Base-by-base conservation (phyloP, 495 filamentous ascomycete species). In the Parathielavia appendiculata region DNA sequence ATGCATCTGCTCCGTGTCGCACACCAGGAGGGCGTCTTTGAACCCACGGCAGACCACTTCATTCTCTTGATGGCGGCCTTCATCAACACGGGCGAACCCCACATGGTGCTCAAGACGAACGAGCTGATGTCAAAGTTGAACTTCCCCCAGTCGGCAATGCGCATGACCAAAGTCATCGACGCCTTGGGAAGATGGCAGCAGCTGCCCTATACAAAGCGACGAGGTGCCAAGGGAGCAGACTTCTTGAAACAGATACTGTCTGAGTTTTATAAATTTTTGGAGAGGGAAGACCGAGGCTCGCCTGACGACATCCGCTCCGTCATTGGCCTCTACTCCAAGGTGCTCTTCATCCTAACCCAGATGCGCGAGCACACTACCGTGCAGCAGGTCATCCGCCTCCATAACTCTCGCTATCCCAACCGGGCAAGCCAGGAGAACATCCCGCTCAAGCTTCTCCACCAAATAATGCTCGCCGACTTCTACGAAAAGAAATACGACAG, bases 391-490 rank as follows among this genome's bases (percentile, higher is more conserved):
- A 82, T 86, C 52, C 70, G 83, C 4, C 55, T 82, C 44, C 87
- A 80, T 64, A 67, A 63, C 22, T 63, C 62, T 14, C 60, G 74
- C 16, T 69, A 76, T 49, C 66, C 71, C 36, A 7, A 61, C 50
- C 50, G 71, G 59, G 57, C 66, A 52, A 48, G 55, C 34, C 48
- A 43, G 7, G 66, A 66, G 12, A 56, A 63, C 8, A 34, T 75
- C 59, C 86, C 89, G 1, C 66, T 89, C 40, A 67, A 70, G 11
- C 72, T 92, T 46, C 69, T 92, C 13, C 76, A 77, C 51, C 78
- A 83, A 10, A 68, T 90, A 26, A 91, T 93, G 86, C 66, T 75
- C 3, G 73, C 80, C 5, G 77, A 87, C 65, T 68, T 81, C 22
- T 71, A 76, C 36, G 81, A 81, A 20, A 64, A 72, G 10, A 74